Base-by-base conservation (phyloP, 1,284 basidiomycete genomes). In the Papiliotrema nemorosa region DNA sequence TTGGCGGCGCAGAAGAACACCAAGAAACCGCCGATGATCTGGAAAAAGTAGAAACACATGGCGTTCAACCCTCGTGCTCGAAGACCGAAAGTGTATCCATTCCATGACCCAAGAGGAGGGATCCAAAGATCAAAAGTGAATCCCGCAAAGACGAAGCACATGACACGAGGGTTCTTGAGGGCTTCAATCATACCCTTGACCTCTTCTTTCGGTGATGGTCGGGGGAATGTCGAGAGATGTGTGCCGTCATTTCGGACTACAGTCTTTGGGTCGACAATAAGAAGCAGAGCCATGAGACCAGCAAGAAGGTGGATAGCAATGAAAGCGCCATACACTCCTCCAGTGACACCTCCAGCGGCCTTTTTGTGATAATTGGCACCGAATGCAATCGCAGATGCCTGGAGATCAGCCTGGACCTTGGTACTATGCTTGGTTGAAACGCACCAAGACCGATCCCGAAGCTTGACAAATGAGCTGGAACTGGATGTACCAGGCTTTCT, bases 241-340 rank as follows among this genome's bases (percentile, higher is more conserved):
- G 47, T 49, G 18, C 47, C 47, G 25, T 49, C 47, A 39, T 41
- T 34, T 18, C 47, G 47, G 3, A 13, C 21, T n/a, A 49, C 47
- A 20, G 47, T 49, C 18, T 34, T 26, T 16, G 47, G 47, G 24
- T 49, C 47, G 39, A 49, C 47, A 29, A 49, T 49, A 36, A 49
- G 38, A 14, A 42, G 21, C 14, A 49, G 47, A 9, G 47, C 47
- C 39, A 49, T 41, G 29, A 49, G 3, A 10, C 49, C 49, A 13
- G 49, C 49, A 24, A 43, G 20, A n/a, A 44, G 24, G 42, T 50
- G 49, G 35, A 50, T 44, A 27, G 29, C 49, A 22, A 45, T 47
- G 44, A 46, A 51, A 2, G 44, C 49, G 49, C 25, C 49, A 36
- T 51, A 51, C 9, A 51, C 49, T 5, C 44, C 49, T 12, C 24